phyloP scores from a whole-genome alignment of 305 asterid genomes.

The Fraxinus xanthoxyloides region DNA sequence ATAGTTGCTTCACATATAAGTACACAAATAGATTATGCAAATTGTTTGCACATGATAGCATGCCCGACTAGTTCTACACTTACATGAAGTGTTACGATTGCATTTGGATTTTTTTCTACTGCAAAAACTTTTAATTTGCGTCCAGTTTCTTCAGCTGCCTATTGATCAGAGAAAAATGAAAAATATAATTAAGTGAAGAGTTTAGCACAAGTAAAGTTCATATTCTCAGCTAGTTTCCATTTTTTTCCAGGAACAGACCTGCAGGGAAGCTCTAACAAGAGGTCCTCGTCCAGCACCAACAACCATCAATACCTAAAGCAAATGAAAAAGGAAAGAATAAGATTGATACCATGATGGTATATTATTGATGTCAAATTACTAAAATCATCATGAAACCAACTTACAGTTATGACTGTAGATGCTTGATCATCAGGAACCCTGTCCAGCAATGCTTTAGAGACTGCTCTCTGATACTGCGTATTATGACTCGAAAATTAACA shows the following conservation, averaged over 20 bases:
- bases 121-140: conserved; percentile 88
- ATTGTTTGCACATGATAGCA: conserved; percentile 6
- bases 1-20: not conserved
- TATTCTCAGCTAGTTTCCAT: not conserved
- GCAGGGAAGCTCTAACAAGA: conserved; percentile 94
- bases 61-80: conserved; percentile 26
- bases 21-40: not conserved
- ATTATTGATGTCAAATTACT: not conserved
- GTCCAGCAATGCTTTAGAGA: conserved; percentile 87
- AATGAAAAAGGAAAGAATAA: conserved; percentile 20
- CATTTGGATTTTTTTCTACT: conserved; percentile 98
- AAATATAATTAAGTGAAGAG: conserved; percentile 6
- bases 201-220: conserved; percentile 17
- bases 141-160: conserved; percentile 98
- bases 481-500: conserved; percentile 20
- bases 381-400: conserved; percentile 20
- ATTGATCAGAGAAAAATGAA: conserved; percentile 22
- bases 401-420: conserved; percentile 65
- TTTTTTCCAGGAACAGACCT: conserved; percentile 44
- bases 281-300: conserved; percentile 99
- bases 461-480: conserved; percentile 91
- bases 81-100: conserved; percentile 96
- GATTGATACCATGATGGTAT: conserved; percentile 1
- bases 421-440: conserved; percentile 86
- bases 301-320: conserved; percentile 88